These are phyloP conservation scores for Venustampulla echinocandica DNA, from an alignment of 495 filamentous ascomycete genomes.

Conservation along the genomic window DNA sequence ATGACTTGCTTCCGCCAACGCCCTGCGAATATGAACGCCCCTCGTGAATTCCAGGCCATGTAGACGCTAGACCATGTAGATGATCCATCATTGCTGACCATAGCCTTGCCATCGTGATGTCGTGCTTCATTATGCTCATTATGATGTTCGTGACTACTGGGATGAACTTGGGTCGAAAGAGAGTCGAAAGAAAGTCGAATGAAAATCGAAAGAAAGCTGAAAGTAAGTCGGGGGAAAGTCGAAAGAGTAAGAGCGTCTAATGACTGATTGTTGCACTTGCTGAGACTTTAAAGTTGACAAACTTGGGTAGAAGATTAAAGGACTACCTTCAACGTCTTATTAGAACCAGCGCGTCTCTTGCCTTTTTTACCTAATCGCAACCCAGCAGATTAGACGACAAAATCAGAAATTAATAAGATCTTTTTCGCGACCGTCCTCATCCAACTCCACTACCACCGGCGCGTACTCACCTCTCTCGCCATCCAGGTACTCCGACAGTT, in stretches of 20 bases:
- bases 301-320: conserved; percentile 9
- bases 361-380: conserved; percentile 12
- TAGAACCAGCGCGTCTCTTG: conserved; percentile 8
- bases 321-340: conserved; percentile 14
- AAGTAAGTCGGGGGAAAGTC: too few relatives aligned
- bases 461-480: conserved; percentile 73
- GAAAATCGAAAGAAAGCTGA: too few relatives aligned
- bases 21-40: not conserved
- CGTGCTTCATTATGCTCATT: too few relatives aligned
- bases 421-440: conserved; percentile 38
- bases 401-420: conserved; percentile 38
- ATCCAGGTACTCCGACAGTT: conserved; percentile 66
- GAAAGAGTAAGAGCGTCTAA: too few relatives aligned
- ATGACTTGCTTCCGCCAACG: not conserved
- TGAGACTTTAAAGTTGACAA: conserved; percentile 1
- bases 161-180: conserved; percentile 8
- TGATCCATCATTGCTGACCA: too few relatives aligned
- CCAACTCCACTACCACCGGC: conserved; percentile 70
- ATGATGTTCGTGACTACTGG: conserved; percentile 2
- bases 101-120: conserved; percentile 8
- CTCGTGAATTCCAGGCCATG: not conserved
- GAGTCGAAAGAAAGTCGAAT: conserved; percentile 6
- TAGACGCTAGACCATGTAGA: too few relatives aligned
- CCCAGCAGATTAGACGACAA: conserved; percentile 16
- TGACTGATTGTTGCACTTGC: conserved; percentile 14